phyloP scores from a whole-genome alignment of 1,284 basidiomycete genomes.

The Farysia itapuensis region DNA sequence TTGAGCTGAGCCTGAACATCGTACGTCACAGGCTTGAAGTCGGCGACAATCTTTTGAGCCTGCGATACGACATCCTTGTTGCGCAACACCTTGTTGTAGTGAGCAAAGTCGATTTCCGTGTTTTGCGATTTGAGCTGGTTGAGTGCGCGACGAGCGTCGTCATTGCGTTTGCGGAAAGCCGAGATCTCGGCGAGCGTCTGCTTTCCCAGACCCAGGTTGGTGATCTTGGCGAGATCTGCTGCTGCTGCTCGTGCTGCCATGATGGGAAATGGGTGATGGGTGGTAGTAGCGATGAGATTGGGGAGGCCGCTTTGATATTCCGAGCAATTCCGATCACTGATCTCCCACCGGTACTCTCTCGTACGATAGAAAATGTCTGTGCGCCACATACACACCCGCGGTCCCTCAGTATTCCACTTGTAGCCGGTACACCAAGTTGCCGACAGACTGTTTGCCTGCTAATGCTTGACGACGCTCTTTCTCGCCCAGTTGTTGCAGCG shows the following conservation, averaged over 20 bases:
- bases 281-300: too few relatives aligned
- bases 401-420: too few relatives aligned
- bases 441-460: too few relatives aligned
- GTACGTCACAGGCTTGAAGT: conserved; percentile 96
- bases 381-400: too few relatives aligned
- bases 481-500: too few relatives aligned
- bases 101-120: conserved; percentile 78
- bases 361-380: too few relatives aligned
- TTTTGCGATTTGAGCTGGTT: conserved; percentile 72
- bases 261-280: too few relatives aligned
- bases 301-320: too few relatives aligned
- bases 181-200: conserved; percentile 68
- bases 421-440: too few relatives aligned
- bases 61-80: conserved; percentile 90
- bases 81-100: conserved; percentile 82
- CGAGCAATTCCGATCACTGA: too few relatives aligned
- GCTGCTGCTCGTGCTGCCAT: conserved; percentile 52
- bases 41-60: conserved; percentile 83
- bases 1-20: conserved; percentile 88
- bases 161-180: conserved; percentile 93
- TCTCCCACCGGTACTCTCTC: too few relatives aligned
- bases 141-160: conserved; percentile 79
- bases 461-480: too few relatives aligned
- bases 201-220: conserved; percentile 58
- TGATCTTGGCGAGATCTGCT: conserved; percentile 53